Evolutionary conservation across 2,329 filamentous ascomycete species (phyloP).

Genomic region (Trichoderma aggressivum): DNA sequence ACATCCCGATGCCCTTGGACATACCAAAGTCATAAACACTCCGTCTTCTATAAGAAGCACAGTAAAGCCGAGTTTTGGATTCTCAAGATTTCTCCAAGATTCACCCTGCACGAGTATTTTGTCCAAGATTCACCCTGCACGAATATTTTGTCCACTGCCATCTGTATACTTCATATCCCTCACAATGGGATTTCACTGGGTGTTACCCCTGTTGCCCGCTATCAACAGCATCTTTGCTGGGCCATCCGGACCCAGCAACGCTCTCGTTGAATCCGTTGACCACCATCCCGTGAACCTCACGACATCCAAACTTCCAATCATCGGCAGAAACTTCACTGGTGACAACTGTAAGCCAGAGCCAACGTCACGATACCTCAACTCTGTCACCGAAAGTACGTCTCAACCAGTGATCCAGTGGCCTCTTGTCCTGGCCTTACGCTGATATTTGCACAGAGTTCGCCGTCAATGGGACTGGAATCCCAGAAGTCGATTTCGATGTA

Average conservation of each 20-base stretch:
- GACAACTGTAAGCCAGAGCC: not conserved
- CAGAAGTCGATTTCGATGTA: constrained; percentile 67
- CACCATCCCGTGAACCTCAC: not conserved
- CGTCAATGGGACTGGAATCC: constrained; percentile 62
- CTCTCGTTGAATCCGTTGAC: not conserved
- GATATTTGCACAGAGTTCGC: constrained; percentile 48
- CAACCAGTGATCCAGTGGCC: not conserved
- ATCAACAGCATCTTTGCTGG: not conserved
- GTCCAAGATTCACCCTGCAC: not conserved
- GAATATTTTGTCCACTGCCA: not conserved
- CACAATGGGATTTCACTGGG: constrained; percentile 11
- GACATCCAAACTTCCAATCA: not conserved
- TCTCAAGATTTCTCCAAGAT: not conserved
- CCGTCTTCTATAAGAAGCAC: not conserved
- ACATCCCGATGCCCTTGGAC: not conserved
- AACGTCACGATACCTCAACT: not conserved
- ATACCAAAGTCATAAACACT: not conserved
- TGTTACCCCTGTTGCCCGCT: not conserved
- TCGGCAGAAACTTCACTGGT: not conserved
- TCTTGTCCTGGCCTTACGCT: not conserved
- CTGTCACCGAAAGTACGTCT: not conserved
- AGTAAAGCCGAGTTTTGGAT: not conserved
- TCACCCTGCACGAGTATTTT: not conserved
- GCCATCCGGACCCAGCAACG: not conserved
- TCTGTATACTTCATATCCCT: not conserved